Base-by-base conservation (phyloP, 768 basidiomycete species). In the Zangia roseola region DNA sequence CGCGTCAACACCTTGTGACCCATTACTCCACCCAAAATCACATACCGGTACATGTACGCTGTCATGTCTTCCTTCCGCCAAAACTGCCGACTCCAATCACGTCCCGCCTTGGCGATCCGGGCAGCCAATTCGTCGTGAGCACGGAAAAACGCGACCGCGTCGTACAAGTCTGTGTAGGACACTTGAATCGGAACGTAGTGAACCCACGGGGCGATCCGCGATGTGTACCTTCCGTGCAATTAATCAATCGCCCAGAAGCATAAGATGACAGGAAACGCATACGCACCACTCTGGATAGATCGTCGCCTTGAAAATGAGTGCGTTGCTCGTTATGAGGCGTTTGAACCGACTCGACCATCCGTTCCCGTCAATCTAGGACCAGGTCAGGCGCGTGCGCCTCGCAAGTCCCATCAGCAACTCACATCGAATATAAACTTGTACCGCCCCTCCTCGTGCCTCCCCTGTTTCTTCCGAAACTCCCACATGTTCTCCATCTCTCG, bases 281-380 rank as follows among this genome's bases (percentile, higher is more conserved):
- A 14, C 69, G 12, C 59, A 82, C 87, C 87, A 88, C 67, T 88
- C 87, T 0, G 84, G 85, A 59, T 83, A 87, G 52, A 87, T 76
- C 0, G 85, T 87, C 30, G 81, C 72, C 59, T 88, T 87, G 69
- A 88, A 79, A 6, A 87, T 69, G 14, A 85, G 67, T 0, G 84
- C 74, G 21, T 84, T 83, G 20, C 79, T 74, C 3, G 80, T 80
- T 5, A 87, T 73, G 2, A 87, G 69, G 5, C 83, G 71, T 52
- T 84, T 83, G 63, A 87, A 88, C 5, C 84, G 74, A n/a, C 79
- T 74, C 4, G 82, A 84, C 83, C 84, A 86, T 2, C 82, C 85
- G 48, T 82, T 81, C 8, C 81, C 83, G 50, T 83, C 81, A 10
- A 83, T 67, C 80, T 37, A 6, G 16, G 12, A 16, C 10, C 7